Evolutionary conservation across 805 yeast species (phyloP), one percentile per base, ranked within the genome.

Genomic region (Yarrowia sp.): DNA sequence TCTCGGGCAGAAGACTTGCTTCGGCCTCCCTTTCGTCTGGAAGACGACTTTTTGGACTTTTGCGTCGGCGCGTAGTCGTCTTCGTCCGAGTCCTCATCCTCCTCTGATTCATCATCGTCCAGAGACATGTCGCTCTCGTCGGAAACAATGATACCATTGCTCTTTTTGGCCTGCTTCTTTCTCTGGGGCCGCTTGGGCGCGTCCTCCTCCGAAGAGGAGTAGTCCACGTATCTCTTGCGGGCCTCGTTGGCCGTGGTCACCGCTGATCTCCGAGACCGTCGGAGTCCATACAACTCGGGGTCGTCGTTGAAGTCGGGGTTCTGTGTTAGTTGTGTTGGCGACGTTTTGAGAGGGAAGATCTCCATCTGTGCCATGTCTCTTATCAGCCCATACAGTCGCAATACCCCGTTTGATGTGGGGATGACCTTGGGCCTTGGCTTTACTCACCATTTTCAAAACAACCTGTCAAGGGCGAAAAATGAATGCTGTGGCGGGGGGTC

Each of bases 211-310:
- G 55, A 45, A 17, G 55, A 45, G 22, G 57, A 45, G 47, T 61
- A 61, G 45, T 61, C 57, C 31, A 39, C 55, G 32, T 48, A 48
- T 42, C 65, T 65, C 48, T 65, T 66, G 18, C 61, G 51, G 45
- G 65, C 64, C 22, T 51, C 55, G 31, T 65, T 69, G 42, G 67
- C 70, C 32, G 67, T 69, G 13, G 67, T 42, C n/a, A 65, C 63
- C 64, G 74, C 77, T 9, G 75, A 69, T n/a, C 80, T 72, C 10
- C 75, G 70, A 61, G 78, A 74, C 44, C 82, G 72, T 17, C 82
- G 72, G 38, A 79, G 72, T 13, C 82, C 82, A 66, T 78, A 79
- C 31, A 79, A 75, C 69, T 76, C 79, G 8, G 81, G 78, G 67
- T 71, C 68, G 13, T 68, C 66, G 18, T 70, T 71, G 58, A 62